Percentiles rank a stretch among this genome's conserved stretches.
Evolutionary conservation across 2,329 filamentous ascomycete species (phyloP).

Genomic region (Chlorencoelia australis): DNA sequence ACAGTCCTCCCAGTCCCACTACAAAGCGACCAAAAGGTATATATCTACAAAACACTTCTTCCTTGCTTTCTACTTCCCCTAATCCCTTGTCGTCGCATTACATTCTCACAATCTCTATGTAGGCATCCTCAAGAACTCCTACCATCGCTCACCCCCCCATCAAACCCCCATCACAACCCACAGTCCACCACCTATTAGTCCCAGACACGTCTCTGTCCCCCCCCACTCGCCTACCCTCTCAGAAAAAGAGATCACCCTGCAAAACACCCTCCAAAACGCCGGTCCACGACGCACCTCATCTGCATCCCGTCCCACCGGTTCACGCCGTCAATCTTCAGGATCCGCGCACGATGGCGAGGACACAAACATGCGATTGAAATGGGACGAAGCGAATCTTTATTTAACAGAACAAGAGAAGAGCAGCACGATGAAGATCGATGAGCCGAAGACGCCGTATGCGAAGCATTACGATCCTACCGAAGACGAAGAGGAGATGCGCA

Average conservation of each 20-base stretch:
- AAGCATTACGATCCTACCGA: slow-evolving; percentile 84
- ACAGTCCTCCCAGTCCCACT: slow-evolving; percentile 26
- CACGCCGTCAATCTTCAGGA: slow-evolving; percentile 33
- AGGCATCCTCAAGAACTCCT: slow-evolving; percentile 95
- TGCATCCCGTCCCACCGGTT: slow-evolving; percentile 46
- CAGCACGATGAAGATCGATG: slow-evolving; percentile 96
- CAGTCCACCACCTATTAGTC: slow-evolving; percentile 29
- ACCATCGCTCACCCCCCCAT: slow-evolving; percentile 45
- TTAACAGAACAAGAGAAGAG: slow-evolving; percentile 92
- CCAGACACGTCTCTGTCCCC: slow-evolving; percentile 23
- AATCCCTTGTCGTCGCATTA: too few species aligned
- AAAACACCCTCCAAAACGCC: slow-evolving; percentile 92
- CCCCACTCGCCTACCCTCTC: background rate
- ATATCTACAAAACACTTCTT: slow-evolving; percentile 1
- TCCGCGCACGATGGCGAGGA: slow-evolving; percentile 30
- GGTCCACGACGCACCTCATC: slow-evolving; percentile 80
- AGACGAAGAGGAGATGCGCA: slow-evolving; percentile 59
- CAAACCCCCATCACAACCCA: slow-evolving; percentile 32
- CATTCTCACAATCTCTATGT: slow-evolving; percentile 2
- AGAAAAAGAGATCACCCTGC: slow-evolving; percentile 59
- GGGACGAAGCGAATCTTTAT: slow-evolving; percentile 98
- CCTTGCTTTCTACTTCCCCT: slow-evolving; percentile 2
- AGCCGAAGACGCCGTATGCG: slow-evolving; percentile 96
- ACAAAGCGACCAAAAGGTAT: slow-evolving; percentile 30
- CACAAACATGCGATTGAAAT: slow-evolving; percentile 70